Evolutionary conservation across 176 grass and related monocot species (phyloP).

Genomic region (Metroxylon sagu): DNA sequence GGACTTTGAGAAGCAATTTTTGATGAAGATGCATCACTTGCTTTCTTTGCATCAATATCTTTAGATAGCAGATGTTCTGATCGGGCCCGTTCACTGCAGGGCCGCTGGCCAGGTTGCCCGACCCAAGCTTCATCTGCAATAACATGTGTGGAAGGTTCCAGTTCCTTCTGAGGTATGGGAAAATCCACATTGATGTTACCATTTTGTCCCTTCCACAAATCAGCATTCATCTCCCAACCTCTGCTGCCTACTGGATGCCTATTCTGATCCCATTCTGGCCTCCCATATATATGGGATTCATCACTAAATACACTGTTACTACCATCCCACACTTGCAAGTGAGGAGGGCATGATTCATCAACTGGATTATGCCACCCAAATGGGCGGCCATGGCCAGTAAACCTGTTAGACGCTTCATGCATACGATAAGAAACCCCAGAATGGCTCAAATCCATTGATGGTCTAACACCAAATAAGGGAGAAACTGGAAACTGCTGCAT

Average conservation of each 20-base stretch:
- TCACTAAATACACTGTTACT: slow-evolving; percentile 18
- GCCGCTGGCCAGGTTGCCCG: slow-evolving; percentile 3
- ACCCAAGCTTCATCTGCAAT: slow-evolving; percentile 9
- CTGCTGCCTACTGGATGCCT: neutral
- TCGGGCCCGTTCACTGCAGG: neutral
- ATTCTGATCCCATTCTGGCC: slow-evolving; percentile 9
- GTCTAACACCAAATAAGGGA: slow-evolving; percentile 22
- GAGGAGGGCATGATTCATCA: slow-evolving; percentile 17
- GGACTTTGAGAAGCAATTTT: slow-evolving; percentile 8
- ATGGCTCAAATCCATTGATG: slow-evolving; percentile 25
- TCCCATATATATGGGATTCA: slow-evolving; percentile 16
- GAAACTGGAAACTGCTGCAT: slow-evolving; percentile 24
- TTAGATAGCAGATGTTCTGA: neutral
- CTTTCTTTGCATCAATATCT: slow-evolving; percentile 11
- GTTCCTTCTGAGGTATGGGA: slow-evolving; percentile 1
- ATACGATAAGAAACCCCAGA: slow-evolving; percentile 19
- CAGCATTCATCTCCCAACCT: neutral
- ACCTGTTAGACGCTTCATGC: slow-evolving; percentile 15
- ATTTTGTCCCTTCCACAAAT: slow-evolving; percentile 3
- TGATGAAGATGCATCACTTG: slow-evolving; percentile 4
- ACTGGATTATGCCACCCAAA: slow-evolving; percentile 25
- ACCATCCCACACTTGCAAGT: slow-evolving; percentile 20
- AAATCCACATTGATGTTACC: neutral
- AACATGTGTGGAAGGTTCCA: slow-evolving; percentile 1
- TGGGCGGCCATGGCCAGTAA: slow-evolving; percentile 8